These are phyloP conservation scores for Arctium minus DNA, from an alignment of 129 eudicot genomes.

Conservation along the genomic window DNA sequence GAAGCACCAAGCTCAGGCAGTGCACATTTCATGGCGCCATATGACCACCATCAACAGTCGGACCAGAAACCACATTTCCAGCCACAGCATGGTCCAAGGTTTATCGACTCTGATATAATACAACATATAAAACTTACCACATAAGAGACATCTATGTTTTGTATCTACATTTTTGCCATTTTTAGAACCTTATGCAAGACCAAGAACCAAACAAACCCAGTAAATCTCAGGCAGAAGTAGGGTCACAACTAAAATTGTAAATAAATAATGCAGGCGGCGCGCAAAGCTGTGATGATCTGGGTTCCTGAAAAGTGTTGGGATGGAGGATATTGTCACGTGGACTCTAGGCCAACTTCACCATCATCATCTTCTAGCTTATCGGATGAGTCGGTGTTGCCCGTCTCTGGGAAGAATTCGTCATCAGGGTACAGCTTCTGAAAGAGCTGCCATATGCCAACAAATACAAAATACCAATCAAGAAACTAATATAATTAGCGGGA, in stretches of 20 bases:
- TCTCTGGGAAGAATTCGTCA: constrained; percentile 67
- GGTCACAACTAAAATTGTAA: background rate
- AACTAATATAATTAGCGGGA: background rate
- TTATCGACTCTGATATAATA: constrained; percentile 11
- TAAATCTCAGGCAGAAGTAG: background rate
- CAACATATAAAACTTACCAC: constrained; percentile 6
- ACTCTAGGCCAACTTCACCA: constrained; percentile 31
- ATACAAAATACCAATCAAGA: background rate
- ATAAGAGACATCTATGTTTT: background rate
- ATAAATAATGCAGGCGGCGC: background rate
- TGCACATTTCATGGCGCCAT: background rate
- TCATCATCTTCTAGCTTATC: constrained; percentile 42
- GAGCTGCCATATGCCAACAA: constrained; percentile 37
- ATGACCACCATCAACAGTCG: background rate
- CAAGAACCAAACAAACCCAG: background rate
- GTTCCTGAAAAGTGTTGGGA: background rate
- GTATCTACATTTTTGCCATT: background rate
- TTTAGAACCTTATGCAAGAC: background rate
- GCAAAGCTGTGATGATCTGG: background rate
- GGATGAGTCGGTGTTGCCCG: constrained; percentile 33
- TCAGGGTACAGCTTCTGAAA: constrained; percentile 60
- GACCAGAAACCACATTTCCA: constrained; percentile 1
- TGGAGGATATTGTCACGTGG: background rate
- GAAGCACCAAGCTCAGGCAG: background rate
- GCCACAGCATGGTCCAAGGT: background rate